Base-by-base conservation (phyloP, 805 yeast species). In the Sugiyamaella americana region DNA sequence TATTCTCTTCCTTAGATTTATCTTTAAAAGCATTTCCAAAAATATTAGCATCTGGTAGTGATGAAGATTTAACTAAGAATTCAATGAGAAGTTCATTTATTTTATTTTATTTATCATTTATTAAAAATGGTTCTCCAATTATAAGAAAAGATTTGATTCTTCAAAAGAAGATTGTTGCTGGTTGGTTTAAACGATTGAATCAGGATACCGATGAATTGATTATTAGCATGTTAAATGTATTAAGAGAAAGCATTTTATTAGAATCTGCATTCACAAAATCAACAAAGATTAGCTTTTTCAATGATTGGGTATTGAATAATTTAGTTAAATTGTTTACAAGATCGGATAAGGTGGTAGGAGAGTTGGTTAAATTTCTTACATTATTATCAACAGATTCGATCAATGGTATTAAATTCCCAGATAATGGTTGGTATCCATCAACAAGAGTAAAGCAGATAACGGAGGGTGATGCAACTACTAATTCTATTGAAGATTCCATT, bases 281-380 rank as follows among this genome's bases (percentile, higher is more conserved):
- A 50, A 75, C 87, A 0, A 89, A 88, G 60, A 75, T 87, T 50
- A 78, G 79, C 50, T 74, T 88, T 13, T 74, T 91, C 57, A 87
- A 86, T 55, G 97, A 89, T 59, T 77, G 84, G 71, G 76, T 82
- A 19, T 58, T 87, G 48, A 71, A 73, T 22, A 79, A 79, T 45
- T 53, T 87, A 24, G 75, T 78, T 29, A 70, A 75, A 2, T 61
- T 87, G 2, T 79, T 73, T 42, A 68, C 70, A 35, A 61, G 69
- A n/a, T 21, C 58, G 0, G 63, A 68, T 32, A 57, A 63, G 10
- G 64, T n/a, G 41, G 58, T 42, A 1, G 48, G 42, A 1, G 29
- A 41, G 2, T 46, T 79, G 11, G 67, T 68, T 8, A 61, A 63
- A 4, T 76, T 84, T 49, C 66, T 86, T 53, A 46, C 68, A 11